Percentiles rank a stretch among this genome's conserved stretches.
Conservation (phyloP, 352 stramenopile species). For the Phytophthora palmivora region DNA sequence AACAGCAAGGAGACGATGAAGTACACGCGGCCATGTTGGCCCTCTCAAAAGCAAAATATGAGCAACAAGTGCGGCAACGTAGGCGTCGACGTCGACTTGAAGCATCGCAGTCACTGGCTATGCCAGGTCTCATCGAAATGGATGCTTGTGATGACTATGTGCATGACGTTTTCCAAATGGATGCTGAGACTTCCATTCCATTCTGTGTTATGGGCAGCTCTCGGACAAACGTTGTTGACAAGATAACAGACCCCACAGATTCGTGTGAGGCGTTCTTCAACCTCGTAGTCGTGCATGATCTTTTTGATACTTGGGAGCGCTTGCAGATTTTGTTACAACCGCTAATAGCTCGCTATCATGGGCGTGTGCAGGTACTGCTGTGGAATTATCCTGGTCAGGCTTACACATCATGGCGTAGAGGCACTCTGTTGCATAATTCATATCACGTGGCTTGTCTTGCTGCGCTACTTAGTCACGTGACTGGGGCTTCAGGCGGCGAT, state of each 20-base stretch:
- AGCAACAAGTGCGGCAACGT: conserved; percentile 49
- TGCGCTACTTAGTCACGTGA: conserved; percentile 70
- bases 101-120: conserved; percentile 45
- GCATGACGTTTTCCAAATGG: conserved; percentile 87
- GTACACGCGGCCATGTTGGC: conserved; percentile 46
- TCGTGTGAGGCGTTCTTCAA: conserved; percentile 89
- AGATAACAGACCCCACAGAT: conserved; percentile 14
- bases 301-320: conserved; percentile 96
- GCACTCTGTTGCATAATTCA: conserved; percentile 92
- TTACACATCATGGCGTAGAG: conserved; percentile 92
- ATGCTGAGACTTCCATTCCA: conserved; percentile 93
- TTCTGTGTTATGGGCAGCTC: conserved; percentile 87
- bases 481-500: conserved; percentile 22
- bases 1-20: conserved; percentile 18
- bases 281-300: conserved; percentile 94
- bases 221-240: conserved; percentile 5
- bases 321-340: conserved; percentile 94
- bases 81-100: conserved; percentile 48
- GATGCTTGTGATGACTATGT: conserved; percentile 60
- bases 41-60: conserved; percentile 51
- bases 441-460: conserved; percentile 90
- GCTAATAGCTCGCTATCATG: conserved; percentile 89
- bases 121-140: conserved; percentile 56
- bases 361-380: conserved; percentile 87
- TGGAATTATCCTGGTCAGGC: conserved; percentile 98